Conservation (phyloP, 805 yeast genomes). For the Saturnispora halmiae region DNA sequence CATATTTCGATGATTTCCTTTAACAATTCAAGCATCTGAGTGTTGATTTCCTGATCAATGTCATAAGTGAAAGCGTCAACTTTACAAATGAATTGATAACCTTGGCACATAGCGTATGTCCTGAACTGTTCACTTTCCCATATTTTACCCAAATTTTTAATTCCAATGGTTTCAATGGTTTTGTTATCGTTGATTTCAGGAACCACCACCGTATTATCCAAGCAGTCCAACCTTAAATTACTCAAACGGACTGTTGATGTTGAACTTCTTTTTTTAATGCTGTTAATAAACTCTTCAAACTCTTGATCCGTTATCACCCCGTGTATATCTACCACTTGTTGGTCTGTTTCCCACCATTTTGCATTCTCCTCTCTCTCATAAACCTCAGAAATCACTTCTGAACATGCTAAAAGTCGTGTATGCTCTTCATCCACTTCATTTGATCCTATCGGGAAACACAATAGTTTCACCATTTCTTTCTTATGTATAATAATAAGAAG, state of each 20-base stretch:
- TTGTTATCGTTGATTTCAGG: slow-evolving; percentile 1
- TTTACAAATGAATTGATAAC: background rate
- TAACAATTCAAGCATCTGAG: background rate
- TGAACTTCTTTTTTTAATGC: background rate
- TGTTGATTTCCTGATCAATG: background rate
- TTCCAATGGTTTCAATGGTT: background rate
- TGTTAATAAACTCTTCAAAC: slow-evolving; percentile 2
- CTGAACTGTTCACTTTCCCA: slow-evolving; percentile 4
- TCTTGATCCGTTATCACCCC: slow-evolving; percentile 3
- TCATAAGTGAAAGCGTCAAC: background rate
- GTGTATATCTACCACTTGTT: background rate
- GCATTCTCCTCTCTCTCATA: background rate
- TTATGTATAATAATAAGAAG: background rate
- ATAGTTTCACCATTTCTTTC: background rate
- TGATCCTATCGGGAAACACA: background rate
- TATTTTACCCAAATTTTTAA: slow-evolving; percentile 3
- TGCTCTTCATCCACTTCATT: background rate
- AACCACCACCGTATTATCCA: slow-evolving; percentile 2
- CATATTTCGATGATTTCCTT: slow-evolving; percentile 5
- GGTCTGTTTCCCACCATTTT: background rate
- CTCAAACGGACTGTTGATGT: background rate
- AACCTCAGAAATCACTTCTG: background rate
- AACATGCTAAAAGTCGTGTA: background rate
- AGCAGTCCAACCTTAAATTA: background rate
- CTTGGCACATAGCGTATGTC: slow-evolving; percentile 1